Evolutionary conservation across 2,329 filamentous ascomycete species (phyloP).

Genomic region (Calcarisporium arbuscula): DNA sequence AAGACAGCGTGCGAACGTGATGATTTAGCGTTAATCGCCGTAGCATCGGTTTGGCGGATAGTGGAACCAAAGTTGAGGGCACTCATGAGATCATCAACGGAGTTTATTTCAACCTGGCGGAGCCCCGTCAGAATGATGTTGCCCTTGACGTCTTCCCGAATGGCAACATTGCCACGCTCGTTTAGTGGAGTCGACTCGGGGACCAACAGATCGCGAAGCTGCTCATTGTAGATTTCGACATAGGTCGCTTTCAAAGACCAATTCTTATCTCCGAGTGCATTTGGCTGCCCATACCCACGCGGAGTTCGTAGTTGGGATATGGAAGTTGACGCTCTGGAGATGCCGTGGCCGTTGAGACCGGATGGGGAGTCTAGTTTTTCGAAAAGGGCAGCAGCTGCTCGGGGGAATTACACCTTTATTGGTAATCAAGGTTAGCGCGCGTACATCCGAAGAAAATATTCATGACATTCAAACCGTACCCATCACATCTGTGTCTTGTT

Average conservation of each 20-base stretch:
- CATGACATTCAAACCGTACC: slow-evolving; percentile 48
- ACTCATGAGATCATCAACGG: slow-evolving; percentile 81
- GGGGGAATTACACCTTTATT: slow-evolving; percentile 80
- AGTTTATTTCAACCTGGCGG: slow-evolving; percentile 81
- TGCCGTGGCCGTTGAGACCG: too few relatives aligned
- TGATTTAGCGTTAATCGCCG: slow-evolving; percentile 94
- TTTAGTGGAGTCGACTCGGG: slow-evolving; percentile 62
- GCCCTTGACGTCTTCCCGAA: slow-evolving; percentile 89
- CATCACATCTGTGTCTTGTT: slow-evolving; percentile 64
- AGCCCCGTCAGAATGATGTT: slow-evolving; percentile 91
- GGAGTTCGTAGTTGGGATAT: slow-evolving; percentile 77
- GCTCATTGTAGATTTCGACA: slow-evolving; percentile 97
- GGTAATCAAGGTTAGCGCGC: neutral
- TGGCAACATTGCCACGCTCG: slow-evolving; percentile 77
- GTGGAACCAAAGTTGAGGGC: slow-evolving; percentile 88
- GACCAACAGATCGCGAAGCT: slow-evolving; percentile 81
- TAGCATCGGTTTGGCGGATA: slow-evolving; percentile 94
- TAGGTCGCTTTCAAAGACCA: slow-evolving; percentile 95
- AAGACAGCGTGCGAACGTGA: slow-evolving; percentile 97
- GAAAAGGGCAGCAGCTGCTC: slow-evolving; percentile 80
- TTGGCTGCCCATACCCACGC: slow-evolving; percentile 53
- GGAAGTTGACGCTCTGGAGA: slow-evolving; percentile 36
- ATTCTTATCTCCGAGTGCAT: slow-evolving; percentile 58
- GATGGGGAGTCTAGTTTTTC: slow-evolving; percentile 73
- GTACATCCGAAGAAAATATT: neutral